These are phyloP conservation scores for sunflower (Helianthus annuus) DNA, from an alignment of 129 eudicot genomes.

Conservation along the genomic window DNA sequence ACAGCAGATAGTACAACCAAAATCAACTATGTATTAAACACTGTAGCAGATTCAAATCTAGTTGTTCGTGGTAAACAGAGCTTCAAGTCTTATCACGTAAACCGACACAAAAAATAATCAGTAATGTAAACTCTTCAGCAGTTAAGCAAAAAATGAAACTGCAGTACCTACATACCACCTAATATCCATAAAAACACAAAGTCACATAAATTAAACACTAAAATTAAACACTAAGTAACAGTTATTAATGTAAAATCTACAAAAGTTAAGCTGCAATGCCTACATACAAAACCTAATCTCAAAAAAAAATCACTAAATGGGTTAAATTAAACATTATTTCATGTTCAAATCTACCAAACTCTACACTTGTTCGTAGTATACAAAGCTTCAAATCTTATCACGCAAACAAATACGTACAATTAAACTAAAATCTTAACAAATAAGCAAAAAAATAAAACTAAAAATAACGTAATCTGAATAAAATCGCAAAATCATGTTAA, in stretches of 20 bases:
- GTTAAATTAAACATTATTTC: too few species aligned
- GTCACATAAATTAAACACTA: neutral
- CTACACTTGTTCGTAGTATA: too few species aligned
- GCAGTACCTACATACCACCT: neutral
- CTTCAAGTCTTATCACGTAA: too few species aligned
- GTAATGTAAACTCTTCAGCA: neutral
- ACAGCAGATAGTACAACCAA: too few species aligned
- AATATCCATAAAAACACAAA: neutral
- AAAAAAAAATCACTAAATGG: neutral
- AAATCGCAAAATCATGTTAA: neutral
- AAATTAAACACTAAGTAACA: too few species aligned
- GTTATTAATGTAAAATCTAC: too few species aligned
- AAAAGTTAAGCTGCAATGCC: neutral
- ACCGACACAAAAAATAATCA: too few species aligned
- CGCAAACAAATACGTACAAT: neutral
- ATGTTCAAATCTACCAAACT: too few species aligned
- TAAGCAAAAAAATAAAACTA: neutral
- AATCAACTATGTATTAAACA: too few species aligned
- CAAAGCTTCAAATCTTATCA: neutral
- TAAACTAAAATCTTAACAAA: neutral
- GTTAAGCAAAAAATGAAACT: neutral
- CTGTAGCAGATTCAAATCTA: too few species aligned
- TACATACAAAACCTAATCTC: neutral
- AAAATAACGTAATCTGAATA: neutral
- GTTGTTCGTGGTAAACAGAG: too few species aligned